phyloP scores from a whole-genome alignment of 2,329 filamentous ascomycete genomes.

The Talaromyces funiculosus region DNA sequence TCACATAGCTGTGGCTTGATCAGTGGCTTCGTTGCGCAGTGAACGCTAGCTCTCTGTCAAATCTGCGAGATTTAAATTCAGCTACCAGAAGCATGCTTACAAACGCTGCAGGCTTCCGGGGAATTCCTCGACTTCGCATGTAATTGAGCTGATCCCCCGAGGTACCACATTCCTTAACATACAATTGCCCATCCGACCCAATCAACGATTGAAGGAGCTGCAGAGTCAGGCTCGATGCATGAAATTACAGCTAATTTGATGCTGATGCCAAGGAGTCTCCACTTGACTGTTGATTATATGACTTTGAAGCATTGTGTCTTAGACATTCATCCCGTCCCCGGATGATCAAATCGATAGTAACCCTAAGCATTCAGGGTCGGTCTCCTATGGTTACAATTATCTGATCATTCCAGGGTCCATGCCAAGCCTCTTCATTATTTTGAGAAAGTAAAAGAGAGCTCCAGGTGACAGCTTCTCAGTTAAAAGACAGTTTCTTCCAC shows the following conservation, averaged over 20 bases:
- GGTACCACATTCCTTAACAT: conserved; percentile 6
- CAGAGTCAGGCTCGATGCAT: neutral
- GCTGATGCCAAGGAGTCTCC: neutral
- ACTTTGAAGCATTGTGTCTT: neutral
- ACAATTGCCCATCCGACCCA: conserved; percentile 1
- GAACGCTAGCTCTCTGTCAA: neutral
- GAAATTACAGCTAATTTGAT: neutral
- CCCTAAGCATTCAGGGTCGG: neutral
- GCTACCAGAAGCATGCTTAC: neutral
- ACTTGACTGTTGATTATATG: neutral
- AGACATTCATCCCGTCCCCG: neutral
- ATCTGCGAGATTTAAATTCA: neutral
- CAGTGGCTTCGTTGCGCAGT: conserved; percentile 29
- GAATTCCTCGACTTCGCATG: neutral
- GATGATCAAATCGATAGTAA: neutral
- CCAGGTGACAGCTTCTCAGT: neutral
- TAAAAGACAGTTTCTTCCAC: neutral
- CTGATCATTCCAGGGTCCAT: neutral
- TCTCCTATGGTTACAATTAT: conserved; percentile 8
- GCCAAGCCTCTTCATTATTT: neutral
- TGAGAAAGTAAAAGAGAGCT: neutral
- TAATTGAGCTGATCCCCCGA: conserved; percentile 6
- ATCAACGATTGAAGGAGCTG: neutral
- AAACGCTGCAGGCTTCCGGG: neutral
- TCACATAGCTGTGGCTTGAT: conserved; percentile 28